Evolutionary conservation across 2,329 filamentous ascomycete species (phyloP).

Genomic region (Monilinia laxa): DNA sequence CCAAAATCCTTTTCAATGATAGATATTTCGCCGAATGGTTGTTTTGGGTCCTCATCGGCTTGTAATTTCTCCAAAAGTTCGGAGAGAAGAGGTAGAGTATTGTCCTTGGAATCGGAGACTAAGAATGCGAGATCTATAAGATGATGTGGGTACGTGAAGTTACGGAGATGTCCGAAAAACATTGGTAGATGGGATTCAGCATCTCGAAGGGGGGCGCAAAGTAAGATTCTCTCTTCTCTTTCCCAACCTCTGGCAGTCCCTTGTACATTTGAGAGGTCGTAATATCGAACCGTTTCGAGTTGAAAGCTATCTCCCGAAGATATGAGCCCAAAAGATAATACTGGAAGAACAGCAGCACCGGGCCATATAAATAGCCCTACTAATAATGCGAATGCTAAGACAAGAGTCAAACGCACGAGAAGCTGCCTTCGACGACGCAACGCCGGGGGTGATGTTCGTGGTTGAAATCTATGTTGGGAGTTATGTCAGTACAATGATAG

Average conservation of each 20-base stretch:
- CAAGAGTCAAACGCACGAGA: conserved; percentile 64
- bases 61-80: conserved; percentile 77
- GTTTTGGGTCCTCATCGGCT: conserved; percentile 71
- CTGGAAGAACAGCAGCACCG: conserved; percentile 59
- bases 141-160: conserved; percentile 96
- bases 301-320: conserved; percentile 68
- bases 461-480: conserved; percentile 67
- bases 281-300: conserved; percentile 94
- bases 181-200: conserved; percentile 88
- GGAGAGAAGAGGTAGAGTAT: conserved; percentile 74
- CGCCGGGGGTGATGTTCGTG: conserved; percentile 70
- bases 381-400: conserved; percentile 58
- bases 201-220: conserved; percentile 92
- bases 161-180: conserved; percentile 97
- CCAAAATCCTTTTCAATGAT: conserved; percentile 99
- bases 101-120: conserved; percentile 95
- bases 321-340: conserved; percentile 68
- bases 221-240: conserved; percentile 87
- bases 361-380: conserved; percentile 77
- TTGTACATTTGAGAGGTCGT: conserved; percentile 88
- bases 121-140: conserved; percentile 95
- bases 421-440: conserved; percentile 72
- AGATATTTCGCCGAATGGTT: conserved; percentile 91
- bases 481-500: conserved; percentile 1
- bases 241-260: conserved; percentile 95